phyloP scores from a whole-genome alignment of 495 filamentous ascomycete species.

The Aspergillus wentii region DNA sequence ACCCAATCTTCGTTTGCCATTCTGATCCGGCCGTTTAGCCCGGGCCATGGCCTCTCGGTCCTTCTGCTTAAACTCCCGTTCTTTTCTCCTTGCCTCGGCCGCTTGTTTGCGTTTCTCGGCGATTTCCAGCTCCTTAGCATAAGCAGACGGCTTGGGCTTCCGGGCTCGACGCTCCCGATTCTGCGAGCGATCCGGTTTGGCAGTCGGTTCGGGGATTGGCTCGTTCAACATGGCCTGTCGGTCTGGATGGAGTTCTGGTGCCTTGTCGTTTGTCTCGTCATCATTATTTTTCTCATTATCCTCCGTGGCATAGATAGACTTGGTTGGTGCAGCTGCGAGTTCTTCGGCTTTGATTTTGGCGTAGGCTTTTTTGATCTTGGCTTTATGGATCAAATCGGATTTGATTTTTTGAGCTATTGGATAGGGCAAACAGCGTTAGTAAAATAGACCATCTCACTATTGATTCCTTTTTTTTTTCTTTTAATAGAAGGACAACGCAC shows the following conservation, averaged over 20 bases:
- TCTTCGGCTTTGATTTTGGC: conserved; percentile 75
- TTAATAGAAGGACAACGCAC: conserved; percentile 39
- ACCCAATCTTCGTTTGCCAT: conserved; percentile 80
- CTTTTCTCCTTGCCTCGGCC: conserved; percentile 54
- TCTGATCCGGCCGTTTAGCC: conserved; percentile 66
- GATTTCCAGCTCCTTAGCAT: conserved; percentile 66
- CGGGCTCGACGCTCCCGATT: conserved; percentile 21
- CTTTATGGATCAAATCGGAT: conserved; percentile 81
- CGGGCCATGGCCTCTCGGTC: conserved; percentile 68
- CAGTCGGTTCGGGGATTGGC: conserved; percentile 10
- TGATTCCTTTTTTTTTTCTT: background rate
- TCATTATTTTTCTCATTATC: conserved; percentile 15
- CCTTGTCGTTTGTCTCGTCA: conserved; percentile 23
- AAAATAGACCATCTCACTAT: background rate
- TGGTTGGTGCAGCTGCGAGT: conserved; percentile 24
- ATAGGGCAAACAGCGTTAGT: conserved; percentile 12
- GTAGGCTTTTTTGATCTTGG: conserved; percentile 90
- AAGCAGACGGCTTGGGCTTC: conserved; percentile 61
- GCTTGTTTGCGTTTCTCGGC: conserved; percentile 63
- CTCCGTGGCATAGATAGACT: conserved; percentile 22
- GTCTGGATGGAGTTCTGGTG: conserved; percentile 64
- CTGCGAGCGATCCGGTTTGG: conserved; percentile 6
- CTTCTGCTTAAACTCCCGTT: conserved; percentile 55
- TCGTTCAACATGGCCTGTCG: conserved; percentile 63
- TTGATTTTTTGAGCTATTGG: conserved; percentile 84